Evolutionary conservation across 495 filamentous ascomycete species (phyloP).

Genomic region (Daldinia loculata): DNA sequence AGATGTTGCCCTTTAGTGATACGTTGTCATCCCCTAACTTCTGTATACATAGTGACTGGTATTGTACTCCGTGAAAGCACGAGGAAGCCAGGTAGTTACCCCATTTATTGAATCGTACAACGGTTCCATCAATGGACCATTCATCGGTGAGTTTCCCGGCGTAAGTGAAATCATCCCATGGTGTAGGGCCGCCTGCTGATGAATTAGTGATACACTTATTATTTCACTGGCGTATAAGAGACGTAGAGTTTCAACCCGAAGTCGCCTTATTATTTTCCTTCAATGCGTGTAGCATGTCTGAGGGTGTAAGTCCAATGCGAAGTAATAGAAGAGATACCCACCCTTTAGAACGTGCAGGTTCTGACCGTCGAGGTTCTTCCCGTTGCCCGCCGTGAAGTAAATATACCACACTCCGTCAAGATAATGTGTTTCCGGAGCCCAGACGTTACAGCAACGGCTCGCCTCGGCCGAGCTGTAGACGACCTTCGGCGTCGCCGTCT

Average conservation of each 20-base stretch:
- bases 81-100: conserved; percentile 58
- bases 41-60: conserved; percentile 59
- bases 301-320: not conserved
- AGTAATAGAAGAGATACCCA: not conserved
- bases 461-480: conserved; percentile 54
- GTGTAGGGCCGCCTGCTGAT: conserved; percentile 51
- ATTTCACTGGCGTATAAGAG: not conserved
- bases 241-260: not conserved
- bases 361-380: conserved; percentile 47
- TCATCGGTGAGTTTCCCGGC: conserved; percentile 46
- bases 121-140: conserved; percentile 61
- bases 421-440: conserved; percentile 64
- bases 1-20: conserved; percentile 44
- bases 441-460: conserved; percentile 60
- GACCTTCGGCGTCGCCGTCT: conserved; percentile 56
- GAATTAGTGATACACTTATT: not conserved
- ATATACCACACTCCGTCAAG: conserved; percentile 61
- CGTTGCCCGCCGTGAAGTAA: conserved; percentile 48
- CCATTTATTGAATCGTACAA: conserved; percentile 48
- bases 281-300: not conserved
- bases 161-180: conserved; percentile 54
- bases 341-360: conserved; percentile 52
- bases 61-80: conserved; percentile 51
- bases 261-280: not conserved
- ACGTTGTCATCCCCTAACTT: conserved; percentile 40